Conservation (phyloP, 495 filamentous ascomycete species). For the Elasticomyces elasticus region DNA sequence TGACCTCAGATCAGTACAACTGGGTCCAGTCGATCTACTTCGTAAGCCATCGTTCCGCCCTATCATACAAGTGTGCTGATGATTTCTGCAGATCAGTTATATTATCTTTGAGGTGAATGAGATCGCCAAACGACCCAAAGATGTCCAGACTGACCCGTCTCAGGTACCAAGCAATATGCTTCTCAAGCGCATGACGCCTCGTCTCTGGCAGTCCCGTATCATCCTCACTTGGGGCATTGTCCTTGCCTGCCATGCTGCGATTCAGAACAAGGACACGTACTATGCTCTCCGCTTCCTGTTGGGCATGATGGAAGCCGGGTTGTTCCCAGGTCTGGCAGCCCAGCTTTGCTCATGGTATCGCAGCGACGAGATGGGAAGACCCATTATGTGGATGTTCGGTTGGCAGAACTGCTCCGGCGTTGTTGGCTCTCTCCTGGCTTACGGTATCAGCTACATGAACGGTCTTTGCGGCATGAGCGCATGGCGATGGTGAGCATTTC, state of each 20-base stretch:
- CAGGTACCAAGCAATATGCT: no score
- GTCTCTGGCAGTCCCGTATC: not conserved
- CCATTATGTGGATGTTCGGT: not conserved
- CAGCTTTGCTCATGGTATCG: not conserved
- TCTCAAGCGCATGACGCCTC: not conserved
- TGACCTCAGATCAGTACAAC: conserved; percentile 33
- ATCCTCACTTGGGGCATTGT: not conserved
- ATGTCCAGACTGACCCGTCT: no score
- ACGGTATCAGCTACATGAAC: not conserved
- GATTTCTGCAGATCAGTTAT: conserved; percentile 29
- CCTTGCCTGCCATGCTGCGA: not conserved
- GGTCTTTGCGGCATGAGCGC: not conserved
- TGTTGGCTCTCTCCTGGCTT: not conserved
- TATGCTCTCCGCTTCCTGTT: not conserved
- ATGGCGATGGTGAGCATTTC: not conserved
- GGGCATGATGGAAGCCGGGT: not conserved
- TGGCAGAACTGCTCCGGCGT: not conserved
- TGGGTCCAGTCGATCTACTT: conserved; percentile 24
- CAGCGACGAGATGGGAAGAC: not conserved
- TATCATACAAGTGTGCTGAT: not conserved
- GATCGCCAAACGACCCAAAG: no score
- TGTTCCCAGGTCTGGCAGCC: not conserved
- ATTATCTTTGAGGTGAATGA: conserved; percentile 31
- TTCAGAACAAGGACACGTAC: not conserved
- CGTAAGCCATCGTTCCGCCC: not conserved